Base-by-base conservation (phyloP, 2,329 filamentous ascomycete species). In the Beauveria bassiana region DNA sequence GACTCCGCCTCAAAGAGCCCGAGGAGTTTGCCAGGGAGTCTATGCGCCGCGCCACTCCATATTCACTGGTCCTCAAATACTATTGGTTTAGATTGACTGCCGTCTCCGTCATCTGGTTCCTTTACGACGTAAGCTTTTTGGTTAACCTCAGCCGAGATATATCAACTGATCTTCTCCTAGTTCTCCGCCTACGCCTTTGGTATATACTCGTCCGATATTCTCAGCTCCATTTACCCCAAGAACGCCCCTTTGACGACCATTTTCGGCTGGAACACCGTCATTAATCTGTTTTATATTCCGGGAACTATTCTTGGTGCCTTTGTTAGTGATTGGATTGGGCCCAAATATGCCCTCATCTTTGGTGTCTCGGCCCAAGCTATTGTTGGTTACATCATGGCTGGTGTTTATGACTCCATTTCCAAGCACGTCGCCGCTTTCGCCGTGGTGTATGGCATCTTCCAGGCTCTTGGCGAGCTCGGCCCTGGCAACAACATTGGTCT, bases 401-500 rank as follows among this genome's bases (percentile, higher is more conserved):
- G 87, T 10, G 85, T 85, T 65, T 96, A 96, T 74, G 74, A 77
- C 6, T 81, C 81, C 58, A 82, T 97, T n/a, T 85, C 86, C 0
- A 81, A 85, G 57, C 63, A 74, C 28, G 69, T 76, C 10, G 75
- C 72, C 4, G 73, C 64, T 7, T 75, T 76, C 31, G 72, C 72
- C 14, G 71, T 75, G 10, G 69, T 76, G 0, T 75, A 73, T 7
- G 74, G 73, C 6, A 72, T 76, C 34, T 76, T 76, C 64, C 67
- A 72, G 45, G 68, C 73, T 0, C 70, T 75, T 3, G 74, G 74
- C 52, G 74, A 76, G 72, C 75, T 96, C 46, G 92, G 93, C 0
- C 91, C 93, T 0, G 93, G 93, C 14, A 90, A 96, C 77, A 96
- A 96, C 72, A 96, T 96, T 67, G 92, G 92, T 3, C 81, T 96